Base-by-base conservation (phyloP, 108 stramenopile genomes). In the Cyclostephanos invisitatus region DNA sequence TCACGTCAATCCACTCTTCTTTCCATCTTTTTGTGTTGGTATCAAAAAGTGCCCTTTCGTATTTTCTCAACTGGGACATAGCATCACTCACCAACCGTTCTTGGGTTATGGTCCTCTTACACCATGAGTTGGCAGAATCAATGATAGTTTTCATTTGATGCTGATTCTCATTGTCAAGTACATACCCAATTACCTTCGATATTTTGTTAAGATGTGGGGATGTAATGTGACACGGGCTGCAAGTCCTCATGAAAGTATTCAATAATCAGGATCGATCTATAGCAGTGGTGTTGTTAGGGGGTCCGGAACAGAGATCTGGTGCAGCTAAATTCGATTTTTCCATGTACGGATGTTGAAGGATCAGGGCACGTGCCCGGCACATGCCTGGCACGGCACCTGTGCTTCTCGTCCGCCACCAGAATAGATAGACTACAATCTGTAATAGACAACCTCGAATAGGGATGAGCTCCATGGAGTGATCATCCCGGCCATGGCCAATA, bases 101-200 rank as follows among this genome's bases (percentile, higher is more conserved):
- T 61, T 61, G 42, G n/a, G 38, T 61, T 3, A 42, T 61, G 2
- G 29, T 61, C n/a, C 38, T 3, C n/a, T 61, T 61, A 37, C 60
- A 61, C 60, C 60, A 61, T 61, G 60, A 61, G 21, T 61, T 61
- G 60, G 60, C 60, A n/a, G 60, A 36, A 40, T 36, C 32, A 21
- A 61, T 18, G 10, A 61, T 61, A 1, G 36, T 21, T 38, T 61
- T 61, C 60, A 61, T 61, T 61, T 61, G 38, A 44, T 21, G 37
- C 44, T n/a, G 17, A 22, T 61, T 61, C 20, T 20, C 20, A 9
- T 61, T 40, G 36, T 61, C 60, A 20, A 61, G 21, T 20, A 61
- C 60, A 61, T 61, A 61, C 22, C 44, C 60, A 40, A 37, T 20
- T 18, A 61, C 60, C 18, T 61, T 4, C 17, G 60, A 44, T 37